Base-by-base conservation (phyloP, 208 protist genomes). In the Leishmania lainsoni region DNA sequence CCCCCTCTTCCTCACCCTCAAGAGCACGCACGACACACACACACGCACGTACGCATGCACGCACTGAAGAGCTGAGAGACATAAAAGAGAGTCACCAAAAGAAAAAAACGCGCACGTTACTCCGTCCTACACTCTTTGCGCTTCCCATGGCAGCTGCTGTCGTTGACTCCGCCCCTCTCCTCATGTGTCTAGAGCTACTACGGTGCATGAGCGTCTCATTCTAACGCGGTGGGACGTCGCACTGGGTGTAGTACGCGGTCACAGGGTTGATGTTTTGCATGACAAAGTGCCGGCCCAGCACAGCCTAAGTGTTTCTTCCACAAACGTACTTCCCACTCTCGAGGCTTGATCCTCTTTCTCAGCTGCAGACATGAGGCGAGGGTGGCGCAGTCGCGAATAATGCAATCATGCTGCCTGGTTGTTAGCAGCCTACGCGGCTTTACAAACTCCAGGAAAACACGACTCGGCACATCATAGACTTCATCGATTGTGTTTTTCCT, bases 191-290 rank as follows among this genome's bases (percentile, higher is more conserved):
- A 3, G 68, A 12, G 68, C 12, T 29, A 20, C 5, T 29, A 20
- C 42, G 5, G 39, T 77, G 79, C 16, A 20, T 51, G 10, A 29
- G 20, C 1, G 74, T 66, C 10, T 45, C 49, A 10, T 56, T 26
- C 6, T 61, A 61, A 10, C 5, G 3, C 49, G 78, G 32, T 5
- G 42, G 48, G 20, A 54, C 54, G 58, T 83, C 68, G 5, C 59
- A 78, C 49, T 51, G 73, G 49, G 17, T 26, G 63, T 73, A 83
- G 73, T 71, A 74, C 59, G 59, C 56, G 26, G 54, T 56, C 12
- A 76, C 79, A 10, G 78, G 35, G 45, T 78, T 72, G 45, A 82
- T 48, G 26, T 72, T 72, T 17, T 78, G 58, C 79, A 82, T 82
- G 58, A 78, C 1, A 35, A 82, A 77, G 45, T 54, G 73, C 73